Conservation (phyloP, 768 basidiomycete species). For the Ramaria sp. region DNA sequence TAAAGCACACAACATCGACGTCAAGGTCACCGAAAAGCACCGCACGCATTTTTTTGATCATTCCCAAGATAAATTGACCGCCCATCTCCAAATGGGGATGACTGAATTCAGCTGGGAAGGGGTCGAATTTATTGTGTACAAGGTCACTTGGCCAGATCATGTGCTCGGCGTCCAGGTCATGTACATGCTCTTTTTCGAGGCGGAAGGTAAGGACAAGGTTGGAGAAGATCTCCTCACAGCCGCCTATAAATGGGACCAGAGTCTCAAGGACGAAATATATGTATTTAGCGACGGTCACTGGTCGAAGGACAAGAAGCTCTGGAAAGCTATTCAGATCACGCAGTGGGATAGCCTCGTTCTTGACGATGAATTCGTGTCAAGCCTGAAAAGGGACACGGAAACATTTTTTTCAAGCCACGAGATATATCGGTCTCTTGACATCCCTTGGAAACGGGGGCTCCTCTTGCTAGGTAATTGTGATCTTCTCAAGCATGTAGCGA, state of each 20-base stretch:
- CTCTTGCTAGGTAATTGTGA: slow-evolving; percentile 10
- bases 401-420: slow-evolving; percentile 29
- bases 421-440: slow-evolving; percentile 26
- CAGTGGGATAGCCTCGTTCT: slow-evolving; percentile 27
- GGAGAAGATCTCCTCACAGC: not conserved
- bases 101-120: not conserved
- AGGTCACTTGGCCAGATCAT: not conserved
- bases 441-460: slow-evolving; percentile 26
- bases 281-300: slow-evolving; percentile 27
- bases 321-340: slow-evolving; percentile 18
- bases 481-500: too few relatives aligned
- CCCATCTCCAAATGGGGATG: not conserved
- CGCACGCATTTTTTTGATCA: not conserved
- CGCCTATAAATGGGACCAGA: slow-evolving; percentile 1
- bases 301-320: slow-evolving; percentile 19
- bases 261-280: slow-evolving; percentile 22
- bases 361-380: slow-evolving; percentile 22
- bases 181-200: not conserved
- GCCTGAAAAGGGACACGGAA: slow-evolving; percentile 25
- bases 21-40: not conserved
- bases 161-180: not conserved
- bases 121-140: not conserved
- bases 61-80: not conserved
- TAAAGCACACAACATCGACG: not conserved
- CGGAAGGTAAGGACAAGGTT: not conserved